A percentile compares a stretch with the other conserved stretches of the same genome.
Conservation (phyloP, 495 filamentous ascomycete genomes). For the Lasiosphaeria ovina region DNA sequence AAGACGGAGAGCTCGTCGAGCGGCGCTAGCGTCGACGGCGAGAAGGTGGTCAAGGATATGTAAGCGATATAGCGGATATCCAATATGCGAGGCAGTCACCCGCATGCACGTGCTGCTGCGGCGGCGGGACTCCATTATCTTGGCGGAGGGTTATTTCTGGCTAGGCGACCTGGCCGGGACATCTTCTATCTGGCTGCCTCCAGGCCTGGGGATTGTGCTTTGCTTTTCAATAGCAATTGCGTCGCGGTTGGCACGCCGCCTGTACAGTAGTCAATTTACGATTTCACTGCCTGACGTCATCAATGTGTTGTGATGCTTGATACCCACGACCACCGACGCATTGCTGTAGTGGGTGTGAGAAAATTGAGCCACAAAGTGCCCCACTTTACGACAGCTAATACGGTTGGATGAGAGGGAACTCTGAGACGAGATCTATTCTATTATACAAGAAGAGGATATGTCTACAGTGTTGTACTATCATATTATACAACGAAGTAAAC, state of each 20-base stretch:
- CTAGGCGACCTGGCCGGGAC: constrained; percentile 15
- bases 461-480: no score
- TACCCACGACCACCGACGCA: no score
- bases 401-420: no score
- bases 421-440: no score
- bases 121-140: constrained; percentile 23
- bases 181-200: constrained; percentile 30
- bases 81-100: constrained; percentile 21
- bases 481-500: no score
- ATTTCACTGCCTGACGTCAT: background rate
- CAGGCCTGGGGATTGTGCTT: constrained; percentile 13
- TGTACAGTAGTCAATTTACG: constrained; percentile 13
- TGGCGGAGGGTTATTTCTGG: constrained; percentile 26
- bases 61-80: constrained; percentile 16
- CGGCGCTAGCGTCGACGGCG: constrained; percentile 38
- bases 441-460: no score
- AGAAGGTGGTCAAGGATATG: constrained; percentile 32
- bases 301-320: background rate
- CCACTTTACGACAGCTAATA: no score
- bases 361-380: no score
- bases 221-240: constrained; percentile 12
- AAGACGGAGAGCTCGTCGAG: constrained; percentile 55
- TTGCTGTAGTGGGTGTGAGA: no score
- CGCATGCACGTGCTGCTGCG: constrained; percentile 12
- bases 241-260: constrained; percentile 18